Base-by-base conservation (phyloP, 2,329 filamentous ascomycete species). In the Parasarocladium wereldwijsianum region DNA sequence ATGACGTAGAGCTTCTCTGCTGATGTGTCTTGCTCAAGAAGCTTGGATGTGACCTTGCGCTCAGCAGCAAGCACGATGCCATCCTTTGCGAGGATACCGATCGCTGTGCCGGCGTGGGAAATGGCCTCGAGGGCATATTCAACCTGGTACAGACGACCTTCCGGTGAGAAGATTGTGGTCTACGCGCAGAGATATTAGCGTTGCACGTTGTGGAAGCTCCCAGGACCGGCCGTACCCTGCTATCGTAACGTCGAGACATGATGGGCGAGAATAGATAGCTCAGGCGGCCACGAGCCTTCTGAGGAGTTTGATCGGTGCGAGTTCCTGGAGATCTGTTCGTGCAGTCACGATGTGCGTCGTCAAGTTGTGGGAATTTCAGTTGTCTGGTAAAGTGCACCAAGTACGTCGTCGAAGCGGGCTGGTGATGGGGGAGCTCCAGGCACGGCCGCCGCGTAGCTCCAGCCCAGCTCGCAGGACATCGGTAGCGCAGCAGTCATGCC, bases 121-220 rank as follows among this genome's bases (percentile, higher is more conserved):
- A 98, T 98, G 52, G 90, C 90, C 59, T 98, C 90, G 31, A 98
- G 74, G 16, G 90, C 92, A 69, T 98, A 98, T 72, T 98, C 90
- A 47, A 98, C 90, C 62, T 98, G 90, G 60, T 98, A 98, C 37
- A 98, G 73, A 51, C 90, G 86, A 40, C 90, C 90, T 64, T 98
- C 90, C 36, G 90, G 90, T 37, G 90, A 98, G 76, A 98, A 98
- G 71, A 98, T 98, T 54, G 90, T 98, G 46, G 90, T 98, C 86
- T 93, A 46, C 13, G 17, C 44, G 48, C 44, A 5, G 13, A 4
- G 21, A 23, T 15, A 30, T 19, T 18, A n/a, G n/a, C n/a, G n/a
- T n/a, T n/a, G n/a, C n/a, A n/a, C n/a, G n/a, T n/a, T 16, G 8
- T 4, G n/a, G 13, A 24, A 30, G 28, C 28, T 30, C 15, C 28